Base-by-base conservation (phyloP, 441 rosid genomes). In the Isatis lusitanica region DNA sequence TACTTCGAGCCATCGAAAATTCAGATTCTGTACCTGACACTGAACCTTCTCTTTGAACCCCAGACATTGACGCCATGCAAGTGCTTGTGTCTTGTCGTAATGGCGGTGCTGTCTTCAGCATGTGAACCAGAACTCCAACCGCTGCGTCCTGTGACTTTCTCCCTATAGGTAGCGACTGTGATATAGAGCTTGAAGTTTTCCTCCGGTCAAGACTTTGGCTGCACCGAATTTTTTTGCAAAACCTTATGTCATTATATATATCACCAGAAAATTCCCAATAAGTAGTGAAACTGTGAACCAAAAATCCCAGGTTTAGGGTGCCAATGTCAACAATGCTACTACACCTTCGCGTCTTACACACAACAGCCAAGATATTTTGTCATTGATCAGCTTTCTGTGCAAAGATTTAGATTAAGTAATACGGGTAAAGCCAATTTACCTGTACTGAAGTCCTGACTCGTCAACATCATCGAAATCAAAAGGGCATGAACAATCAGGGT, bases 391-490 rank as follows among this genome's bases (percentile, higher is more conserved):
- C 50, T 44, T n/a, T 44, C 48, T 44, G 48, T n/a, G 48, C 6
- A n/a, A 2, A 44, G 6, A 35, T 46, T 4, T 13, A 63, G 53
- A 26, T 42, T 12, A 63, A 39, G 30, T 24, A 58, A 66, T 31
- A 17, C n/a, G 47, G 48, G 42, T 33, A 69, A 71, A 59, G 56
- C 53, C 26, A 69, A 46, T 33, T 3, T 81, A 91, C 98, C 92
- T 86, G 82, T 77, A 78, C 50, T 73, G 87, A 70, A 85, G 83
- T 81, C 82, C 92, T 61, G 88, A 80, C 38, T 74, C 66, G 4
- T 91, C 97, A 43, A 86, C 86, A 72, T 93, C 97, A 79, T 93
- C 98, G 43, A 90, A 86, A 76, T 84, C 94, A 57, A 93, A 91
- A 74, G 97, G 92, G 80, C 97, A 88, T 21, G 98, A 86, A 79